Evolutionary conservation across 306 rosid genomes (phyloP).

Genomic region (Citrullus mucosospermus): DNA sequence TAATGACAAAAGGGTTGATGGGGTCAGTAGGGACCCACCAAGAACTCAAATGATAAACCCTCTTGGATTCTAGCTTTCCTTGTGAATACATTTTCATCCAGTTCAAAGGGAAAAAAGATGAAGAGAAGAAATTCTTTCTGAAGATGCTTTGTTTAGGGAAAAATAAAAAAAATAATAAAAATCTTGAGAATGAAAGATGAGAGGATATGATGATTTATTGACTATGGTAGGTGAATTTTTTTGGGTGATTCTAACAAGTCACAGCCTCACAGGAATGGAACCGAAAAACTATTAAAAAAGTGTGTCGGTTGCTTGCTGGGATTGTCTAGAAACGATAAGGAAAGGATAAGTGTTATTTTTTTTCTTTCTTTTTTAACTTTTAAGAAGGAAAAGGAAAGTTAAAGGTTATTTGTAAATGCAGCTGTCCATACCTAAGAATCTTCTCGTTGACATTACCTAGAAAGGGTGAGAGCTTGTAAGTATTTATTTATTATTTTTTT

Average conservation of each 20-base stretch:
- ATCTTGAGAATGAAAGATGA: background rate
- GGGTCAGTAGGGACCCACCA: background rate
- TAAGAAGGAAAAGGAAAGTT: background rate
- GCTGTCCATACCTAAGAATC: background rate
- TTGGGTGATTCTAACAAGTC: background rate
- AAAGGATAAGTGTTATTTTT: background rate
- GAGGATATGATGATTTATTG: background rate
- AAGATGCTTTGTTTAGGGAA: background rate
- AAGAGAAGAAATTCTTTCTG: background rate
- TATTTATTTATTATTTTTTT: too few species aligned
- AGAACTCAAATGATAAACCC: background rate
- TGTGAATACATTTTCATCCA: background rate
- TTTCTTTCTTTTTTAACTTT: background rate
- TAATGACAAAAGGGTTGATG: background rate
- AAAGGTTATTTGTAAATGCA: background rate
- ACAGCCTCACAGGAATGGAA: background rate
- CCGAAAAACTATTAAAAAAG: background rate
- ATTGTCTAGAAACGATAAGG: background rate
- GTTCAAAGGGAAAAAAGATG: background rate
- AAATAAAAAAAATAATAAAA: background rate
- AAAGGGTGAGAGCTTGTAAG: background rate
- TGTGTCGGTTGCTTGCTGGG: slow-evolving; percentile 4
- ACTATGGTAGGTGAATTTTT: background rate
- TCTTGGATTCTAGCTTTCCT: background rate
- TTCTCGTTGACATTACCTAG: background rate